Evolutionary conservation across 441 rosid genomes (phyloP).

Genomic region (Geranium incanum): DNA sequence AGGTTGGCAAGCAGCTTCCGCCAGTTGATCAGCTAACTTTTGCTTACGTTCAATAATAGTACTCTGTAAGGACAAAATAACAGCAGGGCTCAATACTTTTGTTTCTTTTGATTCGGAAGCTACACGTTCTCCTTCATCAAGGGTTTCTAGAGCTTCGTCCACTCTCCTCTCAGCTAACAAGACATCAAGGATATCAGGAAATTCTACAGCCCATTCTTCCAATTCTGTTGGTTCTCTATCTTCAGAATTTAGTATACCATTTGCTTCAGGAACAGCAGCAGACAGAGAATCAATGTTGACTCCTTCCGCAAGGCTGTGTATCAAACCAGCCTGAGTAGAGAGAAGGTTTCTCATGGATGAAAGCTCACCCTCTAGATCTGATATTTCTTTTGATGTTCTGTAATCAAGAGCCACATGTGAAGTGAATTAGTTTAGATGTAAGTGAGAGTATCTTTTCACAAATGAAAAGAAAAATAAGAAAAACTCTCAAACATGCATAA

Average conservation of each 20-base stretch:
- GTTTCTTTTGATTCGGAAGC: constrained; percentile 59
- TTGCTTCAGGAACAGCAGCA: constrained; percentile 40
- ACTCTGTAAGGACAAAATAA: constrained; percentile 50
- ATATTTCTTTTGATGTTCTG: constrained; percentile 97
- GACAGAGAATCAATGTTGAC: constrained; percentile 57
- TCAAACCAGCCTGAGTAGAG: constrained; percentile 87
- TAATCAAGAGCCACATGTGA: constrained; percentile 18
- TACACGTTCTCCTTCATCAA: constrained; percentile 75
- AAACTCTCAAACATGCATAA: not conserved
- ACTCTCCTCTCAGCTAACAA: constrained; percentile 91
- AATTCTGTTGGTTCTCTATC: constrained; percentile 63
- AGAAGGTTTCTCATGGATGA: constrained; percentile 82
- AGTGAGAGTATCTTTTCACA: not conserved
- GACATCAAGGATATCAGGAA: constrained; percentile 85
- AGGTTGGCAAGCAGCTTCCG: constrained; percentile 91
- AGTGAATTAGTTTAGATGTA: constrained; percentile 8
- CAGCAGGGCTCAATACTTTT: constrained; percentile 38
- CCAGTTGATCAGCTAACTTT: constrained; percentile 91
- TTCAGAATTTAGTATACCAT: constrained; percentile 33
- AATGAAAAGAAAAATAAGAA: not conserved
- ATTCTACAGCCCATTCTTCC: constrained; percentile 77
- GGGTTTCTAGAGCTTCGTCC: constrained; percentile 78
- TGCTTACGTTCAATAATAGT: constrained; percentile 64
- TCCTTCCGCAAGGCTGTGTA: constrained; percentile 88
- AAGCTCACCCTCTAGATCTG: constrained; percentile 96